Percentiles rank a stretch among this genome's conserved stretches.
Evolutionary conservation across 768 basidiomycete genomes (phyloP).

Genomic region (Macrolepiota fuliginosa): DNA sequence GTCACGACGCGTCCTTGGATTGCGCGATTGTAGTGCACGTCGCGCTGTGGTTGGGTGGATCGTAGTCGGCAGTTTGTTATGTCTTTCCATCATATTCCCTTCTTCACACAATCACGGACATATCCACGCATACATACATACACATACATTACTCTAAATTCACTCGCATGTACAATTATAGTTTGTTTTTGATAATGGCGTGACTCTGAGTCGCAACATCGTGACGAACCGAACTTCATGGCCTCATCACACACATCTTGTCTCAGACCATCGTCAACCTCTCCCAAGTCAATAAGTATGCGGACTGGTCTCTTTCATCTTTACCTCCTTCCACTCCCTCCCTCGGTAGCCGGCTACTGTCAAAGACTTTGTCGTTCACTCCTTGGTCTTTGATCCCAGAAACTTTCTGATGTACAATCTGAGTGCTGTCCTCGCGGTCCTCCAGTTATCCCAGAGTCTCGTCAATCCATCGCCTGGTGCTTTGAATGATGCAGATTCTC

Average conservation of each 20-base stretch:
- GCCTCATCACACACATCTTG: too few relatives aligned
- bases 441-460: background rate
- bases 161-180: slow-evolving; percentile 15
- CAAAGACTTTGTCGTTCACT: background rate
- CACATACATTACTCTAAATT: slow-evolving; percentile 27
- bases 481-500: background rate
- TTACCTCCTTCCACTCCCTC: background rate
- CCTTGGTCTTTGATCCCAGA: background rate
- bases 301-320: too few relatives aligned
- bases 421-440: background rate
- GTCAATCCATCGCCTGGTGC: slow-evolving; percentile 5
- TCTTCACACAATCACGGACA: slow-evolving; percentile 28
- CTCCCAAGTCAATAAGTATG: too few relatives aligned
- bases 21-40: slow-evolving; percentile 45
- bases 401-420: background rate
- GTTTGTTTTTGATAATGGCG: background rate
- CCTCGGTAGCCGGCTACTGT: slow-evolving; percentile 4
- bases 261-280: too few relatives aligned
- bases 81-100: slow-evolving; percentile 19
- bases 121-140: slow-evolving; percentile 18
- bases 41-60: slow-evolving; percentile 28
- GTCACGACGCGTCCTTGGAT: slow-evolving; percentile 16
- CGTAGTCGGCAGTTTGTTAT: background rate
- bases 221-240: background rate
- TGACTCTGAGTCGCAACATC: background rate